Evolutionary conservation across 1,139 yeast genomes (phyloP), one percentile per base, ranked within the genome.

Genomic region (Kurtzmaniella natalensis): DNA sequence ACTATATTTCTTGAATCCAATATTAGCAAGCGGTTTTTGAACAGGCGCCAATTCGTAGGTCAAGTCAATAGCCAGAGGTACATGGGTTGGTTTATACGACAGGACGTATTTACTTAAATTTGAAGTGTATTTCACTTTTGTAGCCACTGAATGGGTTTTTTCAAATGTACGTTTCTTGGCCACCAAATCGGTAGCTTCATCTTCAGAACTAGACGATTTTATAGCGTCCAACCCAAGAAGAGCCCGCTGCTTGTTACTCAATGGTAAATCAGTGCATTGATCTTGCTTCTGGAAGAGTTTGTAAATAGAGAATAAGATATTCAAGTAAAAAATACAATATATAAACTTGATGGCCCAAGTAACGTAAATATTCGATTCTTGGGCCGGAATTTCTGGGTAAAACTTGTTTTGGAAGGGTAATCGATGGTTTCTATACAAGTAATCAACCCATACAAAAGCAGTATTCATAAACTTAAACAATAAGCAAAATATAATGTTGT

Each of bases 221-320:
- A 37, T 38, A 23, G 39, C 28, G n/a, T 47, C 39, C 14, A 67
- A 50, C 1, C 72, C 75, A 19, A 68, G 51, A 14, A 67, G 46
- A 20, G 45, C 41, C 28, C 73, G 44, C 43, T 69, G 75, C 22
- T 46, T 51, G 34, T 55, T 54, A 26, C 54, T 63, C 37, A 69
- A 54, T 2, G 73, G 72, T 33, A 69, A 53, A 43, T 68, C 73
- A 28, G 46, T 42, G 37, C 74, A 68, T 43, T 66, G 70, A 40
- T 68, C 73, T 32, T 55, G 61, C 2, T 61, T 57, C 38, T 51
- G 51, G 14, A 54, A 23, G 11, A 64, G 42, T 20, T 44, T 50
- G 28, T 48, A 37, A 18, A 43, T 28, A 4, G 61, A 45, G 6
- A 49, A 8, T 9, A 51, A 28, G 4, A 53, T 43, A 27, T 50